Conservation (phyloP, 108 stramenopile species). For the Cyclotella cryptica region DNA sequence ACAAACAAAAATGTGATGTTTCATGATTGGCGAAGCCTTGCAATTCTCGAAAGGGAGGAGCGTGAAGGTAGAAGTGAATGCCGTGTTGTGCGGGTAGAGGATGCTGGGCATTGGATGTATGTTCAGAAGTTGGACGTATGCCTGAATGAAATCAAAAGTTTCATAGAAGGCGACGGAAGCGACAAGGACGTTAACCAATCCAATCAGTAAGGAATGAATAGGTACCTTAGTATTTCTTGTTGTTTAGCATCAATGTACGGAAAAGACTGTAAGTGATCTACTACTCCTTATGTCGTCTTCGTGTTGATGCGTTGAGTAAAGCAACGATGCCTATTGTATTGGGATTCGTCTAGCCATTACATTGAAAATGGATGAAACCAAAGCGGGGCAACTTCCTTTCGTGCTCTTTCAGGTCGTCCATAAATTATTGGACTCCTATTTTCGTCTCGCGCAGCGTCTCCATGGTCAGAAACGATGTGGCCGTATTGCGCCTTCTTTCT, state of each 20-base stretch:
- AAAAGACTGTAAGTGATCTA: no score
- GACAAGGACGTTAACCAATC: no score
- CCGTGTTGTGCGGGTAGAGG: constrained; percentile 43
- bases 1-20: constrained; percentile 58
- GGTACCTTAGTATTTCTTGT: no score
- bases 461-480: constrained; percentile 10
- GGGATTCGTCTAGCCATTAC: background rate
- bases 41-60: constrained; percentile 54
- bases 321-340: no score
- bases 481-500: constrained; percentile 15
- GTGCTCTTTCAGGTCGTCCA: background rate
- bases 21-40: constrained; percentile 45
- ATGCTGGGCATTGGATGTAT: constrained; percentile 68
- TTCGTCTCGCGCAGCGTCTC: constrained; percentile 11
- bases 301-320: no score
- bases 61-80: constrained; percentile 36
- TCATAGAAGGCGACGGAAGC: constrained; percentile 1
- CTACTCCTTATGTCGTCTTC: no score
- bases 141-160: constrained; percentile 28
- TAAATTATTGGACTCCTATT: constrained; percentile 21
- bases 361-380: constrained; percentile 23
- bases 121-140: constrained; percentile 43
- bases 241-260: no score
- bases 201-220: no score
- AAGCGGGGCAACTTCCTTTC: constrained; percentile 18